phyloP scores from a whole-genome alignment of 257 asterid species.

The Plectranthus barbatus region DNA sequence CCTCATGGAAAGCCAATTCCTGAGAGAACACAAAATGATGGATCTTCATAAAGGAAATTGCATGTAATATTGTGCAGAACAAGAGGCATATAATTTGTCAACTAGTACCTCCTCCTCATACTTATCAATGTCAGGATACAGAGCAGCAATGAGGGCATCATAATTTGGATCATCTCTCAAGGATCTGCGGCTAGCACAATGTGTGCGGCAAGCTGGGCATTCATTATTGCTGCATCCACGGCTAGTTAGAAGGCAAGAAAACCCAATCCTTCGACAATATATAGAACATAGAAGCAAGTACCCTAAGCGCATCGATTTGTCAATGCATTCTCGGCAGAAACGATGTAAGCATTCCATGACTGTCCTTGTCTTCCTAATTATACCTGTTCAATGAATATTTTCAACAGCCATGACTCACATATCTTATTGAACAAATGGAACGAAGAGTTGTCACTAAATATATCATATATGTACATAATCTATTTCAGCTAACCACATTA shows the following conservation, averaged over 20 bases:
- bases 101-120: conserved; percentile 85
- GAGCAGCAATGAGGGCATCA: conserved; percentile 78
- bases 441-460: neutral
- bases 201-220: conserved; percentile 99
- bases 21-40: conserved; percentile 24
- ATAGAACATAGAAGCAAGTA: conserved; percentile 24
- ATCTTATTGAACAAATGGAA: conserved; percentile 1
- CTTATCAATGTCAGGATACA: conserved; percentile 92
- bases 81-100: conserved; percentile 16
- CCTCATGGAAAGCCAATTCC: conserved; percentile 96
- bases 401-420: conserved; percentile 9
- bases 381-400: conserved; percentile 44
- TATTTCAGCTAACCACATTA: conserved; percentile 6
- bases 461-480: neutral
- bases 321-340: conserved; percentile 98
- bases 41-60: conserved; percentile 16
- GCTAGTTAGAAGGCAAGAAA: conserved; percentile 10
- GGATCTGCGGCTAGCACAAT: conserved; percentile 99
- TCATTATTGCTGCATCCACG: conserved; percentile 72
- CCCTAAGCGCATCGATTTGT: conserved; percentile 99
- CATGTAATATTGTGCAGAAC: conserved; percentile 5
- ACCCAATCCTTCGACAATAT: neutral
- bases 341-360: conserved; percentile 99
- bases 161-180: conserved; percentile 97
- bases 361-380: conserved; percentile 96